phyloP scores from a whole-genome alignment of 139 green algal species.

The Picochlorum sp. region DNA sequence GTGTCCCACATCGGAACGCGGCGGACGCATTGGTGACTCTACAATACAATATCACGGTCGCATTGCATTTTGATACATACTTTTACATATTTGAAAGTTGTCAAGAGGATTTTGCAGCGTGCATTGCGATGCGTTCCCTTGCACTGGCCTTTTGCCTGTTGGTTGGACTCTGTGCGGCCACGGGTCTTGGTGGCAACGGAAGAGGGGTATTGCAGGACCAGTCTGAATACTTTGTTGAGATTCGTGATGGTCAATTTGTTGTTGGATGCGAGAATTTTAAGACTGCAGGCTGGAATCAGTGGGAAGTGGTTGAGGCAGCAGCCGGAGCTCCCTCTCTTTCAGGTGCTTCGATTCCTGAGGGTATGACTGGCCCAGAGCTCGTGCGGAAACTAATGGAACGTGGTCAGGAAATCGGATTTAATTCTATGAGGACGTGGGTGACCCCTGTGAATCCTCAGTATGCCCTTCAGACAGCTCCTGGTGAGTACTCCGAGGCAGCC shows the following conservation, averaged over 20 bases:
- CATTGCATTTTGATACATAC: no score
- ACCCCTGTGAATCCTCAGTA: conserved; percentile 31
- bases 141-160: not conserved
- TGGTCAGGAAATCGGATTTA: conserved; percentile 26
- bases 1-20: no score
- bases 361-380: conserved; percentile 35
- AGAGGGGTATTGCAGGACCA: not conserved
- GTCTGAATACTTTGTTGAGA: conserved; percentile 20
- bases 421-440: conserved; percentile 35
- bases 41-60: no score
- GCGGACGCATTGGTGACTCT: no score
- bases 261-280: conserved; percentile 23
- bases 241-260: conserved; percentile 25
- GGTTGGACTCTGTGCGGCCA: not conserved
- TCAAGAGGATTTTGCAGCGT: no score
- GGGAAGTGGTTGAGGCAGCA: conserved; percentile 49
- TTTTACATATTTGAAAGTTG: no score
- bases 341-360: conserved; percentile 32
- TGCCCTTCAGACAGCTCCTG: conserved; percentile 28
- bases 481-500: conserved; percentile 36
- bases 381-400: conserved; percentile 27
- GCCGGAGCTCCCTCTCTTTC: conserved; percentile 40
- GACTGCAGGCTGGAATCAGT: conserved; percentile 17
- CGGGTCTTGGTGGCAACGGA: not conserved
- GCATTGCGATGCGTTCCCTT: no score